Percentiles rank a stretch among this genome's conserved stretches.
Evolutionary conservation across 2,329 filamentous ascomycete genomes (phyloP).

Genomic region (Pyrenophora tritici-repentis): DNA sequence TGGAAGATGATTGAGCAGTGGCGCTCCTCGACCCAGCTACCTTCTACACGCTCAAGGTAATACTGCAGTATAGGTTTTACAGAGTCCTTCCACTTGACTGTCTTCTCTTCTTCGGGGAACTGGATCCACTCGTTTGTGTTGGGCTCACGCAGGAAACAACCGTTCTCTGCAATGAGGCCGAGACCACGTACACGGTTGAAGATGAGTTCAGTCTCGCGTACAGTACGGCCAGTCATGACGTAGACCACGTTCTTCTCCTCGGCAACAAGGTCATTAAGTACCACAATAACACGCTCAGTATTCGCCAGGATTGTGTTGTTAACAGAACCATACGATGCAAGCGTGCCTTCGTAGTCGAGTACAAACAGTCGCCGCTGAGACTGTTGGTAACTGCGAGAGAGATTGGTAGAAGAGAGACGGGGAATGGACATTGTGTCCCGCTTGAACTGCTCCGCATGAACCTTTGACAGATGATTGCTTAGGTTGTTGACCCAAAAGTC

Average conservation of each 20-base stretch:
- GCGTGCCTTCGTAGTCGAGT: conserved; percentile 90
- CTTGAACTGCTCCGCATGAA: conserved; percentile 81
- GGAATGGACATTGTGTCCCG: conserved; percentile 87
- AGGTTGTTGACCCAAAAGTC: conserved; percentile 85
- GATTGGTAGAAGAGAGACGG: conserved; percentile 70
- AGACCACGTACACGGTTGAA: conserved; percentile 83
- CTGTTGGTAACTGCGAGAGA: conserved; percentile 69
- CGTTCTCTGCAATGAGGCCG: conserved; percentile 92
- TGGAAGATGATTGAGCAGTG: conserved; percentile 91
- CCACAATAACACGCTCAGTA: conserved; percentile 81
- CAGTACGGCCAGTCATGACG: conserved; percentile 87
- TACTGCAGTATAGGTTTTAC: conserved; percentile 84
- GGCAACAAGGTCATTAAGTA: conserved; percentile 78
- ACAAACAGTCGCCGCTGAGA: conserved; percentile 78
- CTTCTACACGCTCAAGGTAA: conserved; percentile 86
- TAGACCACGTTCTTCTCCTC: conserved; percentile 87
- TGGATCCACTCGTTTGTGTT: conserved; percentile 72
- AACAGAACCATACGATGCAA: conserved; percentile 84
- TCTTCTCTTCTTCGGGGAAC: conserved; percentile 73
- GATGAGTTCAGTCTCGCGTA: conserved; percentile 83
- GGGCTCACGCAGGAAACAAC: conserved; percentile 81
- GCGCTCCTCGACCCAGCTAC: conserved; percentile 86
- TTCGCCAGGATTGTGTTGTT: conserved; percentile 84
- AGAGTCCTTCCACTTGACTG: conserved; percentile 79
- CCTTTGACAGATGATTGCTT: conserved; percentile 69